Conservation (phyloP, 306 rosid genomes). For the Neltuma alba region DNA sequence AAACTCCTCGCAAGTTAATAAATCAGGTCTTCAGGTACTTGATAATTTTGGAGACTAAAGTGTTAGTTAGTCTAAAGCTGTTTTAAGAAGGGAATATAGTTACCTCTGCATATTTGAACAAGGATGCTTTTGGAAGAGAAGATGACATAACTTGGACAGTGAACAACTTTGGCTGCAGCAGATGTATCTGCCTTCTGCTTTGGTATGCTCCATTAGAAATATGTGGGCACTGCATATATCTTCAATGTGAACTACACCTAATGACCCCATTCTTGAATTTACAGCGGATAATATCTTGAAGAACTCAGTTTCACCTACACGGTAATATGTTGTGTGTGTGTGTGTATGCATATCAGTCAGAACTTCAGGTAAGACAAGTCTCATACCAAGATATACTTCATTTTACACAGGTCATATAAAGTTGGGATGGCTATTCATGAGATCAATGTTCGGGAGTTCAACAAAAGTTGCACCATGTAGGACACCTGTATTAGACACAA, state of each 20-base stretch:
- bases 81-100: slow-evolving; percentile 4
- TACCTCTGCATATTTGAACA: slow-evolving; percentile 49
- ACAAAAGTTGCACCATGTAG: background rate
- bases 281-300: slow-evolving; percentile 63
- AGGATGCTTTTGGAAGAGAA: slow-evolving; percentile 49
- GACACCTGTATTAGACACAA: background rate
- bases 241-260: slow-evolving; percentile 70
- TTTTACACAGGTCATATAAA: background rate
- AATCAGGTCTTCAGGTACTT: too few species aligned
- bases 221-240: slow-evolving; percentile 83
- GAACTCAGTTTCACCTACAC: slow-evolving; percentile 58
- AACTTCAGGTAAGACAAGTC: background rate
- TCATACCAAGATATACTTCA: background rate
- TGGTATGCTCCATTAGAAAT: slow-evolving; percentile 71
- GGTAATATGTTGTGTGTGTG: too few species aligned
- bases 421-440: background rate
- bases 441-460: background rate
- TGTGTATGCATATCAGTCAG: too few species aligned
- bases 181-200: slow-evolving; percentile 67
- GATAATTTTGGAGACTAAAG: too few species aligned
- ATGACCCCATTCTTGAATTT: slow-evolving; percentile 80
- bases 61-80: too few species aligned
- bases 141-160: slow-evolving; percentile 47
- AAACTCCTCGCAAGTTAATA: too few species aligned
- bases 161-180: slow-evolving; percentile 59